phyloP scores from a whole-genome alignment of 768 basidiomycete genomes.

The Paxillus ammoniavirescens region DNA sequence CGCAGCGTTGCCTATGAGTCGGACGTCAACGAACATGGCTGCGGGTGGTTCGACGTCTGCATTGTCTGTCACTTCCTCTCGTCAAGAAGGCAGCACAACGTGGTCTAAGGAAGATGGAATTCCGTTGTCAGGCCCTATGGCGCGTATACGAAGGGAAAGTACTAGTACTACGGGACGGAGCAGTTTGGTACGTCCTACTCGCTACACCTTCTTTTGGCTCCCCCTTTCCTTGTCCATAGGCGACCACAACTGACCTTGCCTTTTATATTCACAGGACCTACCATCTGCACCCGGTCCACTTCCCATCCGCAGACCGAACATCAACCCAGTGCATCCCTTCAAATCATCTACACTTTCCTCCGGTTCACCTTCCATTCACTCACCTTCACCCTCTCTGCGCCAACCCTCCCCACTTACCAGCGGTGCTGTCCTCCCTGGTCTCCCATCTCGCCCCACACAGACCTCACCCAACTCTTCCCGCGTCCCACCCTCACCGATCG shows the following conservation, averaged over 20 bases:
- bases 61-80: constrained; percentile 41
- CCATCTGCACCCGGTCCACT: constrained; percentile 39
- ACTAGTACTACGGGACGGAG: constrained; percentile 39
- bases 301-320: constrained; percentile 44
- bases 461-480: constrained; percentile 44
- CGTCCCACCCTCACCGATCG: constrained; percentile 39
- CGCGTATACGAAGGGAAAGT: constrained; percentile 53
- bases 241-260: not conserved
- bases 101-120: constrained; percentile 38
- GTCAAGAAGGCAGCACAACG: constrained; percentile 34
- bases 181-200: constrained; percentile 14
- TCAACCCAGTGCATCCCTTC: constrained; percentile 46
- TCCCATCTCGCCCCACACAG: constrained; percentile 36
- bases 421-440: constrained; percentile 27
- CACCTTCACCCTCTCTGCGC: constrained; percentile 46
- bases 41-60: constrained; percentile 35
- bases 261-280: constrained; percentile 28
- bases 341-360: constrained; percentile 51
- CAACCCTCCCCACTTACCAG: constrained; percentile 44
- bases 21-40: constrained; percentile 32
- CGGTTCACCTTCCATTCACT: constrained; percentile 48
- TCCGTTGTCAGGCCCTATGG: constrained; percentile 35
- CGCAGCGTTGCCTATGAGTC: constrained; percentile 34
- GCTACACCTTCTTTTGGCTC: not conserved
- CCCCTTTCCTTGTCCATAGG: not conserved